phyloP scores from a whole-genome alignment of 1,139 yeast species.

The Zygosaccharomyces pseudobailii region DNA sequence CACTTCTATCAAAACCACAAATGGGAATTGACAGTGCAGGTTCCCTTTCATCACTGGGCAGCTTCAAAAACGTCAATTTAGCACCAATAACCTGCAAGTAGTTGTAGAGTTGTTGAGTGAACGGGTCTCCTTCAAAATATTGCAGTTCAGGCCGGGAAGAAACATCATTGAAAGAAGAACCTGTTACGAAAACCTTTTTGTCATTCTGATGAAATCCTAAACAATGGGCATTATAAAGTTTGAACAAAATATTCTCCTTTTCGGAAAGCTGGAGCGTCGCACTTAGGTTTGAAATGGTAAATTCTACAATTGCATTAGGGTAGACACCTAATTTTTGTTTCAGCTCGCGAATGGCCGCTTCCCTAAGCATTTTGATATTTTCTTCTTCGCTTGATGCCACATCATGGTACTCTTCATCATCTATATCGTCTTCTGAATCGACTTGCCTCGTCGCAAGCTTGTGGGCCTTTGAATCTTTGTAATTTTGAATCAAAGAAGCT shows the following conservation, averaged over 20 bases:
- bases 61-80: slow-evolving; percentile 11
- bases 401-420: not conserved
- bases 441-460: not conserved
- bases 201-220: slow-evolving; percentile 15
- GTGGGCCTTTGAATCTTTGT: not conserved
- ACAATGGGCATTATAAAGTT: slow-evolving; percentile 22
- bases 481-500: slow-evolving; percentile 7
- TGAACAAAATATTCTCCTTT: slow-evolving; percentile 20
- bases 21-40: slow-evolving; percentile 21
- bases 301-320: slow-evolving; percentile 22
- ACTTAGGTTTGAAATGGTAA: slow-evolving; percentile 23
- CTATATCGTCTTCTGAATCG: not conserved
- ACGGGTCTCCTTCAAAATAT: slow-evolving; percentile 14
- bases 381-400: not conserved
- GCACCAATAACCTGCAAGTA: slow-evolving; percentile 10
- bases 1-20: slow-evolving; percentile 28
- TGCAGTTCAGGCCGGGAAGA: slow-evolving; percentile 9
- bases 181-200: slow-evolving; percentile 1
- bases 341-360: not conserved
- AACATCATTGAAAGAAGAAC: slow-evolving; percentile 3
- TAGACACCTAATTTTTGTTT: slow-evolving; percentile 8
- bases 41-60: slow-evolving; percentile 10
- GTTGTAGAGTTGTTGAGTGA: slow-evolving; percentile 10
- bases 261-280: slow-evolving; percentile 20
- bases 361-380: not conserved